These are phyloP conservation scores for Scedosporium apiospermum DNA, from an alignment of 2,329 filamentous ascomycete species.

Conservation along the genomic window DNA sequence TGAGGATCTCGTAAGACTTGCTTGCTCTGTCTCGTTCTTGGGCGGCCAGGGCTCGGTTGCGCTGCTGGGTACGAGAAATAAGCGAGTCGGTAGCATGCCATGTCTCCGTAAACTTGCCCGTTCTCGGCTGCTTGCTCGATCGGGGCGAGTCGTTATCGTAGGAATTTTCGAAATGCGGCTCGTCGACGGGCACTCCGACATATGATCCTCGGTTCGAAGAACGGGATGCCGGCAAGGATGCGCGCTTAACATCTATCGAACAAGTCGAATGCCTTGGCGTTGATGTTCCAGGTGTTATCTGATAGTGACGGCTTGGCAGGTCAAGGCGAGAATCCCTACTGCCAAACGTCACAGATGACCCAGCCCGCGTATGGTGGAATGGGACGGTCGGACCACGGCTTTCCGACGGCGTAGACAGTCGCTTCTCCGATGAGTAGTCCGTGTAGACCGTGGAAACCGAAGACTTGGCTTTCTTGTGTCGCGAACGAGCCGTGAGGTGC, in stretches of 20 bases:
- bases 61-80: constrained; percentile 43
- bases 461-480: constrained; percentile 67
- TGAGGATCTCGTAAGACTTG: constrained; percentile 36
- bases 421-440: constrained; percentile 42
- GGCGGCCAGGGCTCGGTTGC: constrained; percentile 32
- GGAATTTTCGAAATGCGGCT: constrained; percentile 14
- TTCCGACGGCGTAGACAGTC: constrained; percentile 40
- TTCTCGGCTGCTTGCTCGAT: constrained; percentile 21
- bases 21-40: constrained; percentile 18
- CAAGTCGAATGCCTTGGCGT: constrained; percentile 29
- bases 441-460: constrained; percentile 35
- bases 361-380: constrained; percentile 68
- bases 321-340: constrained; percentile 45
- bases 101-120: constrained; percentile 41
- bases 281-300: constrained; percentile 29
- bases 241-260: constrained; percentile 32
- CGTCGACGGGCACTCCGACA: constrained; percentile 36
- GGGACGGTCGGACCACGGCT: constrained; percentile 50
- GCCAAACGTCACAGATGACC: constrained; percentile 47
- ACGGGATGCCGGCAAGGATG: constrained; percentile 25
- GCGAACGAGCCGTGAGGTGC: constrained; percentile 63
- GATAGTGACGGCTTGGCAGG: constrained; percentile 47
- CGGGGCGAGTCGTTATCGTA: neutral
- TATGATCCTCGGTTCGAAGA: constrained; percentile 35
- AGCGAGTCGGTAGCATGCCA: constrained; percentile 47